Evolutionary conservation across 768 basidiomycete species (phyloP), one percentile per base, ranked within the genome.

Genomic region (Suillus variegatus): DNA sequence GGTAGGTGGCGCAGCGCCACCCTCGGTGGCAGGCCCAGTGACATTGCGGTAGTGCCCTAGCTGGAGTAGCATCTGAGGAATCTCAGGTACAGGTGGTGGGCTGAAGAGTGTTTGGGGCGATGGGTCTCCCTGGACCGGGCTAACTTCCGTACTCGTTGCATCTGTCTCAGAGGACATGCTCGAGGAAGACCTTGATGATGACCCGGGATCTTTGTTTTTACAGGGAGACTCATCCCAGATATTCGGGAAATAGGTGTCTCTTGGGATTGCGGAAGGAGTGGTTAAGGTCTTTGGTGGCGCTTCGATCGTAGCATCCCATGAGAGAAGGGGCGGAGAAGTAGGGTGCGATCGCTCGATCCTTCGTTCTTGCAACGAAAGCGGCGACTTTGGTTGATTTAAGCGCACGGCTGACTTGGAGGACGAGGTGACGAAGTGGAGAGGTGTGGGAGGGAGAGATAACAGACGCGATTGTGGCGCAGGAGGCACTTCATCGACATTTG

Each of bases 281-380:
- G 88, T 87, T 22, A 82, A 77, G 46, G 78, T 80, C 40, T 82
- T 88, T 4, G 94, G 93, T 4, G 95, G 95, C 0, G 93, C 91
- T 67, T 93, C 90, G 20, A 88, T 66, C 20, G 90, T 87, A 12
- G 93, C 88, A 76, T 94, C 92, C 93, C 94, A 95, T n/a, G 84
- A 73, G 44, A 90, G 70, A 76, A 90, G 82, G 1, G 88, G 88
- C 62, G 86, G 89, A 32, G 89, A 92, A 14, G 77, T 70, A 36
- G 85, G 84, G 20, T 83, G 84, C 49, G 70, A 75, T 40, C 79
- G 82, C 47, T 75, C 75, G 20, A 43, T 55, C 58, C 62, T 65
- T 47, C 4, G 66, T 40, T 49, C 61, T 41, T 58, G 62, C 18
- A 60, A 60, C 58, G 55, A 46, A 38, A 71, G 73, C 18, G 70